Percentiles rank a stretch among this genome's conserved stretches.
Evolutionary conservation across 2,329 filamentous ascomycete species (phyloP).

Genomic region (Aspergillus udagawae): DNA sequence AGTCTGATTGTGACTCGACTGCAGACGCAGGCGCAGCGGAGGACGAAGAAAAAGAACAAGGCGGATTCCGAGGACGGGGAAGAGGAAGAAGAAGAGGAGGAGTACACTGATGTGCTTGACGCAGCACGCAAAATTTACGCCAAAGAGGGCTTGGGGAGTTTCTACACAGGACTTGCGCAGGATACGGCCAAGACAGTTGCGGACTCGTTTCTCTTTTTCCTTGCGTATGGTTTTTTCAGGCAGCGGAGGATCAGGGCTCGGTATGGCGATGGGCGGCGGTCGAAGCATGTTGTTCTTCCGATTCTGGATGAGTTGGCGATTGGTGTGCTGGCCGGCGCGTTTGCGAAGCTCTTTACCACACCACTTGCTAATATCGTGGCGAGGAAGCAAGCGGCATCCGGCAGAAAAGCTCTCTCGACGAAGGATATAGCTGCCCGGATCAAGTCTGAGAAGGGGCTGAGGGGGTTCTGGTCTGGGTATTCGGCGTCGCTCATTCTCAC

Average conservation of each 20-base stretch:
- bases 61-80: slow-evolving; percentile 53
- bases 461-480: slow-evolving; percentile 85
- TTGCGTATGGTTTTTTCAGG: slow-evolving; percentile 65
- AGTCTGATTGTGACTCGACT: slow-evolving; percentile 77
- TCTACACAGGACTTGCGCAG: slow-evolving; percentile 63
- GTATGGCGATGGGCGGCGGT: slow-evolving; percentile 19
- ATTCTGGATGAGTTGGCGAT: slow-evolving; percentile 70
- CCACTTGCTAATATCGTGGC: slow-evolving; percentile 80
- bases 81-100: slow-evolving; percentile 26
- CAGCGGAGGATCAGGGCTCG: slow-evolving; percentile 41
- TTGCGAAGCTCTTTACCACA: slow-evolving; percentile 71
- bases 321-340: slow-evolving; percentile 66
- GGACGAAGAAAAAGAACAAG: slow-evolving; percentile 37
- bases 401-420: slow-evolving; percentile 32
- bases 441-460: slow-evolving; percentile 62
- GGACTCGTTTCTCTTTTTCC: slow-evolving; percentile 82
- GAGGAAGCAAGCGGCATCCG: slow-evolving; percentile 67
- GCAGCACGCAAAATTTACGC: slow-evolving; percentile 67
- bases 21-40: slow-evolving; percentile 62
- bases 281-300: slow-evolving; percentile 45
- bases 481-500: slow-evolving; percentile 75
- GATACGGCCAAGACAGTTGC: slow-evolving; percentile 65
- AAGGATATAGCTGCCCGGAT: slow-evolving; percentile 62
- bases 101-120: slow-evolving; percentile 65
- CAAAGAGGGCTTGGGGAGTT: slow-evolving; percentile 67